These are phyloP conservation scores for Blastobotrys chiropterorum DNA, from an alignment of 805 yeast genomes.

Conservation along the genomic window DNA sequence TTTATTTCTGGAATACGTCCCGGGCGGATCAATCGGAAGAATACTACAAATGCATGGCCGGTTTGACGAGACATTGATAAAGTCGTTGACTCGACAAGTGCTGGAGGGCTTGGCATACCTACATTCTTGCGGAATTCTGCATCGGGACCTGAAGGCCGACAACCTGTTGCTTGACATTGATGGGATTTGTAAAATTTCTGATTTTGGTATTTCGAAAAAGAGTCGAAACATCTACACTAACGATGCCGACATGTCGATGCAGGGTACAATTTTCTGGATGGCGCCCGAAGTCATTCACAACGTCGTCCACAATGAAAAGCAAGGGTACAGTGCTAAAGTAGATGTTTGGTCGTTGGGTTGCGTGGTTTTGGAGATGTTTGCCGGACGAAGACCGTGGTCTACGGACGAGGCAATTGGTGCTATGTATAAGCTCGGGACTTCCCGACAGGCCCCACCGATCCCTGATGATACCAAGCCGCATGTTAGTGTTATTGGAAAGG, in stretches of 20 bases:
- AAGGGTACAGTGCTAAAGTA: conserved; percentile 95
- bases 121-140: conserved; percentile 81
- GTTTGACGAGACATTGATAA: conserved; percentile 72
- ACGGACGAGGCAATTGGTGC: conserved; percentile 93
- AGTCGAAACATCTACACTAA: conserved; percentile 82
- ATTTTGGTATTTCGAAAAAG: conserved; percentile 90
- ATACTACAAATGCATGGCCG: conserved; percentile 76
- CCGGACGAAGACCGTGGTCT: conserved; percentile 97
- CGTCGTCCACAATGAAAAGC: conserved; percentile 61
- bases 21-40: conserved; percentile 94
- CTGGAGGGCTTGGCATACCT: conserved; percentile 80
- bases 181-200: conserved; percentile 92
- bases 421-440: conserved; percentile 77
- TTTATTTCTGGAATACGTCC: conserved; percentile 88
- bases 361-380: conserved; percentile 95
- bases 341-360: conserved; percentile 99
- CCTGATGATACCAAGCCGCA: conserved; percentile 74
- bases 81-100: conserved; percentile 71
- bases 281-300: conserved; percentile 98
- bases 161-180: conserved; percentile 81
- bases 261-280: conserved; percentile 99
- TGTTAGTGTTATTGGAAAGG: conserved; percentile 59
- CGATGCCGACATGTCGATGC: conserved; percentile 95
- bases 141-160: conserved; percentile 93
- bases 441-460: conserved; percentile 90